Evolutionary conservation across 257 asterid species (phyloP), one percentile per base, ranked within the genome.

Genomic region (Schizonepeta tenuifolia): DNA sequence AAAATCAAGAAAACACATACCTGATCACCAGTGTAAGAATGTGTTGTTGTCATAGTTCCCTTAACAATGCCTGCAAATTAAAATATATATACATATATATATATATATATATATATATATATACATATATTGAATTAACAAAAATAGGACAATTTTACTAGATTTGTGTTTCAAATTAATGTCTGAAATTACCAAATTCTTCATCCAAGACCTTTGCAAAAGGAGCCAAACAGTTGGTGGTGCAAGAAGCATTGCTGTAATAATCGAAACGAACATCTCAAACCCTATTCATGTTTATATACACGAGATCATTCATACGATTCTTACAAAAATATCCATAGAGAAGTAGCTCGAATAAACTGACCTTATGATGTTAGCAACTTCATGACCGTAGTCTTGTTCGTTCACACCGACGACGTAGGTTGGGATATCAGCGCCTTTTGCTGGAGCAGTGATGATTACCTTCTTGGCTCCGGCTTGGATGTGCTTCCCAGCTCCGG

Each of bases 391-490:
- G 78, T 93, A 93, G 66, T 85, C 98, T 57, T 91, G 77, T 62
- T 91, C 97, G 43, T 93, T 93, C 26, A 91, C 98, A 4, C 98
- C 98, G 18, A 91, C 85, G 24, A 91, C 98, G 40, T 91, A 93
- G 70, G 97, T 93, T 5, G 97, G 98, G 51, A 93, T 93, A 55
- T 93, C 97, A 54, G 96, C 96, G 22, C 97, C 98, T 74, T 93
- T 93, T 2, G 98, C 97, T 26, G 98, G 98, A 47, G 98, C 97
- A 31, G 98, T 93, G 75, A 93, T 93, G 57, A 93, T 82, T 54
- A 93, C 98, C 85, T 93, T 93, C 90, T 90, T 89, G 22, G 97
- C 98, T 53, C 98, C 98, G 5, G 97, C 98, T 83, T 90, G 97
- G 88, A 93, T 84, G 75, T 93, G 98, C 83, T 93, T 90, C 43